Evolutionary conservation across 345 rosid genomes (phyloP).

Genomic region (Dovyalis caffra): DNA sequence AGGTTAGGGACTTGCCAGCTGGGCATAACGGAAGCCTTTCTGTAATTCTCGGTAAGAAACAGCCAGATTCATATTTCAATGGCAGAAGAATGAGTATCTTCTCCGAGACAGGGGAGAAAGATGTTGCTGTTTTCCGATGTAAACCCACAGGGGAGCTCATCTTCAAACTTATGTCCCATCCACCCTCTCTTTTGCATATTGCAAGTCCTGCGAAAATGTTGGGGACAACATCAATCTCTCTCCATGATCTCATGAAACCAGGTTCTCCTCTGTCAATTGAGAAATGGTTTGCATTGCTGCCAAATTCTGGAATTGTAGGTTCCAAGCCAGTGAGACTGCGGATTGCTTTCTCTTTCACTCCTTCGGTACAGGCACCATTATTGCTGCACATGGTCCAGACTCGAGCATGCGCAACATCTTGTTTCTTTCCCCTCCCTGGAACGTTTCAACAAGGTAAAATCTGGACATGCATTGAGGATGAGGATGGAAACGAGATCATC

Average conservation of each 20-base stretch:
- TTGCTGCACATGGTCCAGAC: slow-evolving; percentile 14
- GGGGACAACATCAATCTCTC: slow-evolving; percentile 27
- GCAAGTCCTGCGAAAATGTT: slow-evolving; percentile 5
- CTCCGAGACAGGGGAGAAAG: slow-evolving; percentile 16
- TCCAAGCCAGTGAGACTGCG: slow-evolving; percentile 16
- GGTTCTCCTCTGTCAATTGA: slow-evolving; percentile 22
- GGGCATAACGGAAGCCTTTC: slow-evolving; percentile 6
- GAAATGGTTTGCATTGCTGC: slow-evolving; percentile 31
- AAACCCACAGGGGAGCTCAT: slow-evolving; percentile 32
- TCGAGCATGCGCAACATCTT: too few relatives aligned
- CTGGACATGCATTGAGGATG: slow-evolving; percentile 5
- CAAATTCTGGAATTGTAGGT: slow-evolving; percentile 6
- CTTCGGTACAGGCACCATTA: slow-evolving; percentile 26
- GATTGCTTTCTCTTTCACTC: slow-evolving; percentile 32
- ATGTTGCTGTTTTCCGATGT: slow-evolving; percentile 19
- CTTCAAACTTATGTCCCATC: slow-evolving; percentile 16
- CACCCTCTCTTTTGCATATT: neutral
- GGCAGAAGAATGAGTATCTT: slow-evolving; percentile 22
- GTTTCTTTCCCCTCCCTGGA: too few relatives aligned
- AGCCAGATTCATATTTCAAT: slow-evolving; percentile 13
- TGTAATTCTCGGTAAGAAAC: slow-evolving; percentile 17
- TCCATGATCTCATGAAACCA: slow-evolving; percentile 22
- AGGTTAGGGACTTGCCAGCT: slow-evolving; percentile 8
- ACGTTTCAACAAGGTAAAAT: neutral
- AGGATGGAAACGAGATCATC: slow-evolving; percentile 19